Evolutionary conservation across 139 green algal species (phyloP), one percentile per base, ranked within the genome.

Genomic region (Chlamydomonas sphaeroides): DNA sequence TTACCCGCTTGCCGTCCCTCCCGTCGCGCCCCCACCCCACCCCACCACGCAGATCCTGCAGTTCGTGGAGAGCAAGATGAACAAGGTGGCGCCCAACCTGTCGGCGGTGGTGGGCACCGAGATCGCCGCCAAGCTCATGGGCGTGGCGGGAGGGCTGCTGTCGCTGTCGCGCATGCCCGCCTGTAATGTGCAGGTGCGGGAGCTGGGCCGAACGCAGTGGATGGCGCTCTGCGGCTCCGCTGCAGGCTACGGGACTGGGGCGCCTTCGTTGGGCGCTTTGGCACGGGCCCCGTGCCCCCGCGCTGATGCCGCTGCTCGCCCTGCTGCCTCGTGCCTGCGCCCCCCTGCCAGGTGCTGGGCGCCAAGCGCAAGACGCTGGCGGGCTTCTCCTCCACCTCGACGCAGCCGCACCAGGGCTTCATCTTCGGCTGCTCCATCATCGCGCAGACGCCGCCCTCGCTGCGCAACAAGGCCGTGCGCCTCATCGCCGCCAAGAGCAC

Each of bases 71-170:
- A 88, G 84, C 36, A 86, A 90, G 35, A 99, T 99, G 97, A 88
- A 91, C 45, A 82, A 87, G 62, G 97, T 98, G 36, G 97, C 97
- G 10, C 97, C 97, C 68, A 99, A 99, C 90, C 88, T 99, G 76
- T 97, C 92, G 11, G 91, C 92, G 30, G 90, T 95, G 6, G 90
- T 98, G 2, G 96, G 97, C 77, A 93, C 90, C 28, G 96, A 98
- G 74, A 91, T 98, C 15, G 97, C 97, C 6, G 94, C 97, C 7
- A 93, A 93, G 85, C 90, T 99, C 21, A 97, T 99, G 92, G 96
- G 96, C 42, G 85, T 97, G 39, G 97, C 97, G 28, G 97, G 96
- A 1, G 96, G 97, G 3, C 88, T 99, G 75, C 48, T 91, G 21
- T 57, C 87, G 32, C 90, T 99, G 25, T 95, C 93, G 14, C 91